Conservation (phyloP, 1,139 yeast species). For the Blastobotrys ciferrii region DNA sequence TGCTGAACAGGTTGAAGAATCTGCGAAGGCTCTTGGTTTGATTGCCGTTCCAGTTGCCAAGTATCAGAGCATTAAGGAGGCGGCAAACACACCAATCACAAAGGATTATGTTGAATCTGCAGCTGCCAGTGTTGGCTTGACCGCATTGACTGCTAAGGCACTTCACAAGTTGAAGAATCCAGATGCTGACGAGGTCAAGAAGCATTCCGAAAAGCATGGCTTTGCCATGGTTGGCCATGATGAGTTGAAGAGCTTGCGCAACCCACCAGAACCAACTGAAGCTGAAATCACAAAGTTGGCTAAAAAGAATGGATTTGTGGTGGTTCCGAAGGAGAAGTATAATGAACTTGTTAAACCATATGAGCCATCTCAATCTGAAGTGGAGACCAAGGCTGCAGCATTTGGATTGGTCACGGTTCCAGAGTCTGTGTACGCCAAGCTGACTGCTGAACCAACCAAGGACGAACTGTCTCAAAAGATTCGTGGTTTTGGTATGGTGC, state of each 20-base stretch:
- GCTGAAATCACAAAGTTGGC: conserved; percentile 26
- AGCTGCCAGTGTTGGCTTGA: conserved; percentile 41
- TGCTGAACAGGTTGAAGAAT: conserved; percentile 15
- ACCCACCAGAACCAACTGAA: conserved; percentile 24
- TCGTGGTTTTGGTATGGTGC: conserved; percentile 24
- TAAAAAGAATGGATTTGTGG: conserved; percentile 29
- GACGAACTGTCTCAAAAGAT: conserved; percentile 25
- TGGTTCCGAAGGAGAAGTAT: conserved; percentile 27
- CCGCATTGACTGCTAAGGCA: conserved; percentile 37
- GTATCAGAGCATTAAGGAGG: conserved; percentile 33
- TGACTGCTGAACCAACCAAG: conserved; percentile 23
- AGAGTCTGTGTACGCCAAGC: conserved; percentile 19
- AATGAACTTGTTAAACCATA: conserved; percentile 26
- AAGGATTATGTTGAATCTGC: conserved; percentile 29
- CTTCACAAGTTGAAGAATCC: conserved; percentile 27
- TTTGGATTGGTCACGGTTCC: conserved; percentile 27
- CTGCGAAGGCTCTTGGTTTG: conserved; percentile 17
- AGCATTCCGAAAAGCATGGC: conserved; percentile 34
- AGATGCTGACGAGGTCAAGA: conserved; percentile 27
- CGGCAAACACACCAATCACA: conserved; percentile 32
- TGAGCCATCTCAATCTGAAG: conserved; percentile 26
- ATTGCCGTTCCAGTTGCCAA: conserved; percentile 27
- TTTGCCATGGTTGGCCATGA: conserved; percentile 25
- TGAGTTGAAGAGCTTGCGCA: conserved; percentile 23
- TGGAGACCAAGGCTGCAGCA: conserved; percentile 26